Evolutionary conservation across 2,329 filamentous ascomycete genomes (phyloP).

Genomic region (Cladosporium sp.): DNA sequence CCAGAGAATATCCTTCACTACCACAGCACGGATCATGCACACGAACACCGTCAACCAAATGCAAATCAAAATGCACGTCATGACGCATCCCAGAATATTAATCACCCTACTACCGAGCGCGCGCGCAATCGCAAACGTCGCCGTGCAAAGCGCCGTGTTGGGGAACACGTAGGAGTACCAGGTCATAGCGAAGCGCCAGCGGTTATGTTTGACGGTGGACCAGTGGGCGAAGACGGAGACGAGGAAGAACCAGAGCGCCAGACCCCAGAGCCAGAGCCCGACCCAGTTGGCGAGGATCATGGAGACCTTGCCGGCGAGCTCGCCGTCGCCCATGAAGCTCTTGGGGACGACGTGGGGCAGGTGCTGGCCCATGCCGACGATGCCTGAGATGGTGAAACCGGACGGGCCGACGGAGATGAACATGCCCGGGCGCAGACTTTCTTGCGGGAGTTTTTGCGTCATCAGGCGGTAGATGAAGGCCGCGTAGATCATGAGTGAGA

Average conservation of each 20-base stretch:
- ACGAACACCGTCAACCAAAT: constrained; percentile 66
- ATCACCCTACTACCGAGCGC: constrained; percentile 49
- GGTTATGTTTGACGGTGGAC: constrained; percentile 58
- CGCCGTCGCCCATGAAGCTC: constrained; percentile 54
- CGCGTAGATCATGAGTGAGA: constrained; percentile 74
- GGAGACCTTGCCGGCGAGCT: constrained; percentile 52
- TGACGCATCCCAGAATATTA: constrained; percentile 62
- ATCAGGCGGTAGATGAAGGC: constrained; percentile 83
- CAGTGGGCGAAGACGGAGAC: constrained; percentile 72
- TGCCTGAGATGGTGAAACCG: constrained; percentile 61
- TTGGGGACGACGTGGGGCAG: constrained; percentile 46
- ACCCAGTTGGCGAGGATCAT: constrained; percentile 58
- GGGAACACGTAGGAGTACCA: constrained; percentile 84
- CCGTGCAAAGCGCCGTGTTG: constrained; percentile 59
- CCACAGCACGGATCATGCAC: constrained; percentile 68
- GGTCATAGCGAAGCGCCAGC: constrained; percentile 75
- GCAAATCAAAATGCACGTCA: constrained; percentile 61
- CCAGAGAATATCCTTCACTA: constrained; percentile 67
- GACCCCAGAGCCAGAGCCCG: constrained; percentile 75
- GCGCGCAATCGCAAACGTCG: constrained; percentile 66
- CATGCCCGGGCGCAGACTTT: constrained; percentile 74
- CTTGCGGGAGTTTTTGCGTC: constrained; percentile 78
- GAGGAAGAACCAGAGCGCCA: constrained; percentile 82
- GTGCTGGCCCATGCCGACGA: constrained; percentile 54
- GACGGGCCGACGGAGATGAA: constrained; percentile 79